phyloP scores from a whole-genome alignment of 176 grass and related monocot genomes.

The Phoenix dactylifera region DNA sequence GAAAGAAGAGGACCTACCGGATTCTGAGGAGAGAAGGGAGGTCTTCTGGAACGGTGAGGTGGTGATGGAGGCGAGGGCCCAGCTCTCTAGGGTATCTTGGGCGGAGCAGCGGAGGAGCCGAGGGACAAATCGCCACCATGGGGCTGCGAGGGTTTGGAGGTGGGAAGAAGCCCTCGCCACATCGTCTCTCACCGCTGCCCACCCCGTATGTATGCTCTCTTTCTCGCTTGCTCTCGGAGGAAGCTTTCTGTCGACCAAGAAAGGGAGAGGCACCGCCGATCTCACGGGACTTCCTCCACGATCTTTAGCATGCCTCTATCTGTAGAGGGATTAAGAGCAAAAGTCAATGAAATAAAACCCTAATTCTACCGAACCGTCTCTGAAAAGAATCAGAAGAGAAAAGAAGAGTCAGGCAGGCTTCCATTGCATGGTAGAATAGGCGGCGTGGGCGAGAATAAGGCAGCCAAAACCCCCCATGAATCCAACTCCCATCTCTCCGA shows the following conservation, averaged over 20 bases:
- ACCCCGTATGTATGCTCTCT: constrained; percentile 3
- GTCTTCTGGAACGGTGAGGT: constrained; percentile 46
- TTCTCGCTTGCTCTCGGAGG: no score
- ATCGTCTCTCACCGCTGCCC: constrained; percentile 26
- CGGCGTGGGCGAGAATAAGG: constrained; percentile 71
- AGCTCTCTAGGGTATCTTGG: no score
- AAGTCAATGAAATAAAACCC: no score
- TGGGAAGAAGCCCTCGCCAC: constrained; percentile 41
- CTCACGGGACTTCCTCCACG: constrained; percentile 40
- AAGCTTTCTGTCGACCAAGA: not conserved
- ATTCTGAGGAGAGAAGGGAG: constrained; percentile 37
- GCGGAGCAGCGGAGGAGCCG: no score
- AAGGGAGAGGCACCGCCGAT: not conserved
- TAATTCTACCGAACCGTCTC: no score
- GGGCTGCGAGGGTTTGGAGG: constrained; percentile 25
- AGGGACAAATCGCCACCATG: no score
- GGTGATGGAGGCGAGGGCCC: not conserved
- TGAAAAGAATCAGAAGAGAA: not conserved
- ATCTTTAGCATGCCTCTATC: constrained; percentile 83
- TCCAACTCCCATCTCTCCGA: constrained; percentile 53
- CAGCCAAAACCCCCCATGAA: constrained; percentile 73
- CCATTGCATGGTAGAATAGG: constrained; percentile 86
- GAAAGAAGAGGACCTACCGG: constrained; percentile 29
- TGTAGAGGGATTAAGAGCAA: constrained; percentile 14
- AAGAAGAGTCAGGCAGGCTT: not conserved